Percentiles rank a stretch among this genome's conserved stretches.
phyloP scores from a whole-genome alignment of 2,329 filamentous ascomycete genomes.

The Fusarium nanum region DNA sequence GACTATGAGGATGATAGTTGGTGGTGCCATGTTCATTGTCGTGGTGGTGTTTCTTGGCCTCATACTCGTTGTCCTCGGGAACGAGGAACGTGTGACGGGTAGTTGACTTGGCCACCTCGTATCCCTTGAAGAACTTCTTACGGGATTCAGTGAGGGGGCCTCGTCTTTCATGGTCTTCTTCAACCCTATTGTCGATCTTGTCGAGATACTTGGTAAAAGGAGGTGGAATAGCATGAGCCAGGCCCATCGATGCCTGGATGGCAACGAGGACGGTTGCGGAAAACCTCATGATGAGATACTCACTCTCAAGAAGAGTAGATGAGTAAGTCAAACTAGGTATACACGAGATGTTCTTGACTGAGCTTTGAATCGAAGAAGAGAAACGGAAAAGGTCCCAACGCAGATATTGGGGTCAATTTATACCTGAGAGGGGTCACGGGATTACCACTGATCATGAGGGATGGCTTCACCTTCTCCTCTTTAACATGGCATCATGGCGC shows the following conservation, averaged over 20 bases:
- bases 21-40: not conserved
- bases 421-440: not conserved
- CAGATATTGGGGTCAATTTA: not conserved
- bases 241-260: conserved; percentile 19
- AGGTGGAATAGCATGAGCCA: not conserved
- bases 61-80: not conserved
- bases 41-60: not conserved
- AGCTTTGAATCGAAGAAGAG: not conserved
- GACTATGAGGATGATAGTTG: not conserved
- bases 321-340: not conserved
- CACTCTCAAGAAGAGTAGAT: not conserved
- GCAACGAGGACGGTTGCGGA: conserved; percentile 7
- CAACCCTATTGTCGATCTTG: not conserved
- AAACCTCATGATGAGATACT: conserved; percentile 16
- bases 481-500: not conserved
- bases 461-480: not conserved
- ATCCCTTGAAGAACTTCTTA: not conserved
- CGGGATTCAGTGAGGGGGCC: not conserved
- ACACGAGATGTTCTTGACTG: not conserved
- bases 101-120: not conserved
- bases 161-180: not conserved
- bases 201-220: not conserved
- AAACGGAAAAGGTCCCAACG: not conserved
- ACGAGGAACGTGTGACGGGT: not conserved
- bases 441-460: not conserved